Evolutionary conservation across 2,329 filamentous ascomycete species (phyloP).

Genomic region (Aspergillus pseudotamarii): DNA sequence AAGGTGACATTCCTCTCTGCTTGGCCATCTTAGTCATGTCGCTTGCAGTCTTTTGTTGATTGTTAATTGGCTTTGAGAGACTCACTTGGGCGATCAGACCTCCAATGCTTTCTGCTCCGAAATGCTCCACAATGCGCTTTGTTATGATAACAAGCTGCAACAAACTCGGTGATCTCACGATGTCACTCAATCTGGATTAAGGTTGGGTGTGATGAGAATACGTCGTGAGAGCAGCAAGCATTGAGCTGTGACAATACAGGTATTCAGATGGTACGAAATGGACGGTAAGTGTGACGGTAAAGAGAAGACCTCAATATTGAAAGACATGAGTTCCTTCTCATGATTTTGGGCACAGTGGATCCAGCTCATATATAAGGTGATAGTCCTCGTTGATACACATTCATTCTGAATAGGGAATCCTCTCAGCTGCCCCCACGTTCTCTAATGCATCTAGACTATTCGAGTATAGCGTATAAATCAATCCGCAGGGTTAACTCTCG

Average conservation of each 20-base stretch:
- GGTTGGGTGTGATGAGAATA: background rate
- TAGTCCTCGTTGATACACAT: too few relatives aligned
- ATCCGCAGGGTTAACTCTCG: too few relatives aligned
- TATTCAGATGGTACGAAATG: too few relatives aligned
- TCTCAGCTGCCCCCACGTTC: background rate
- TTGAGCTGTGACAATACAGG: too few relatives aligned
- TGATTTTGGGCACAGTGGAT: too few relatives aligned
- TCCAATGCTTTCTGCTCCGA: background rate
- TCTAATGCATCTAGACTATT: background rate
- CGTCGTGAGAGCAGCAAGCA: background rate
- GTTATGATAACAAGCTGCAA: background rate
- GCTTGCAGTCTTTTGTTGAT: background rate
- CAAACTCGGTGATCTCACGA: background rate
- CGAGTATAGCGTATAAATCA: background rate
- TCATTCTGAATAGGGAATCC: background rate
- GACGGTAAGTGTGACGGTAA: too few relatives aligned
- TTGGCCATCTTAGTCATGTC: background rate
- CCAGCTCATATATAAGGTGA: too few relatives aligned
- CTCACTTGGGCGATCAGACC: background rate
- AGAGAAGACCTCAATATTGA: too few relatives aligned
- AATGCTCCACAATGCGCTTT: background rate
- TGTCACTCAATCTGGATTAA: background rate
- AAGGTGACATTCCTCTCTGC: background rate
- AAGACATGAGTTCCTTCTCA: too few relatives aligned
- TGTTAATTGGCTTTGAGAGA: background rate